Evolutionary conservation across 106 monocot species (phyloP), one percentile per base, ranked within the genome.

Genomic region (Narthecium ossifragum): DNA sequence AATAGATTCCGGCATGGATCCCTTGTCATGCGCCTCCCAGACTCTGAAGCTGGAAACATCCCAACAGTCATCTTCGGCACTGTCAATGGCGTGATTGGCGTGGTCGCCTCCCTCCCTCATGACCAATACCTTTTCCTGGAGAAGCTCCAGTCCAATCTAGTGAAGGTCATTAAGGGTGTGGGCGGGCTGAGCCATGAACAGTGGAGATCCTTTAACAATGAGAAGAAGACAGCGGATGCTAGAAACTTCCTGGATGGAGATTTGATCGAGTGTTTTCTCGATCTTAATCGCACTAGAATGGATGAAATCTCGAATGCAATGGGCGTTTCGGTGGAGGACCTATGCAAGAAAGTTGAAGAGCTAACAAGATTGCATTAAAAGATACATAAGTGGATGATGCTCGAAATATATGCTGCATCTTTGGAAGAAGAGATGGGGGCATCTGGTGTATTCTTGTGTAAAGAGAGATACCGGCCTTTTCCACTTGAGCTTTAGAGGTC

Each of bases 11-110:
- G 88, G 6, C 93, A 88, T 51, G 93, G 93, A 0, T 93, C 93
- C n/a, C 88, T 93, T 23, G 93, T 93, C 17, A 98, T 98, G 96
- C 83, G 96, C 14, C 80, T 98, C 11, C 90, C 96, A 8, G 96
- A 98, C 65, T 98, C 96, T 15, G 96, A 98, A 53, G 50, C 70
- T 0, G 86, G 90, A 17, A 60, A 73, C 43, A 89, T 98, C 36
- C 90, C 90, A 6, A 90, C 90, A 0, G 81, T 79, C 22, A 90
- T 98, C 26, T 98, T 90, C 60, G 96, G 94, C 67, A 98, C 90
- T 2, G 80, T 98, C 17, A 98, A 98, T 37, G 96, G 96, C 5
- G 90, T 90, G 43, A 98, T 98, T 30, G 96, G 94, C 0, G 73
- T 98, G 5, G 70, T 90, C 1, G 96, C 90, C 0, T 98, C 96